These are phyloP conservation scores for Ramaria sp. DNA, from an alignment of 768 basidiomycete species.

Conservation along the genomic window DNA sequence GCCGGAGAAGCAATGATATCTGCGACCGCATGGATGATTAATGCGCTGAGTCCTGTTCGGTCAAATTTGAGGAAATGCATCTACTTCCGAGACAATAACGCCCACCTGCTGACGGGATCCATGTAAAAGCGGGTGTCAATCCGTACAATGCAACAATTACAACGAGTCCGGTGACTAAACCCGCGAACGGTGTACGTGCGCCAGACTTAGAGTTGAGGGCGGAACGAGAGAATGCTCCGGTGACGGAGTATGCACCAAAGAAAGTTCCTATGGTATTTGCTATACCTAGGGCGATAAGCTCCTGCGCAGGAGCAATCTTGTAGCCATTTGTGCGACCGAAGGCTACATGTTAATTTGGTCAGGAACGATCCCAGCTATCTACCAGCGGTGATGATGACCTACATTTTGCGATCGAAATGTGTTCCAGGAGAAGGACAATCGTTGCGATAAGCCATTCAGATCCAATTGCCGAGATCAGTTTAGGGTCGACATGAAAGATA, in stretches of 20 bases:
- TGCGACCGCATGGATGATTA: slow-evolving; percentile 93
- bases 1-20: slow-evolving; percentile 79
- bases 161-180: slow-evolving; percentile 73
- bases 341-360: slow-evolving; percentile 30
- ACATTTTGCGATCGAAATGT: slow-evolving; percentile 95
- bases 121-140: slow-evolving; percentile 85
- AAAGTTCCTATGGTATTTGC: slow-evolving; percentile 88
- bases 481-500: slow-evolving; percentile 31
- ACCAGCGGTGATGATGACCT: slow-evolving; percentile 15
- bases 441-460: slow-evolving; percentile 62
- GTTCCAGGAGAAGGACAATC: slow-evolving; percentile 85
- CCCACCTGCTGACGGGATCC: slow-evolving; percentile 59
- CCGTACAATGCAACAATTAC: slow-evolving; percentile 94
- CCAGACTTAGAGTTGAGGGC: slow-evolving; percentile 94
- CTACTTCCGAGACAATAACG: slow-evolving; percentile 1
- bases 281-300: slow-evolving; percentile 95
- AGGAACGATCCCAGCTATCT: no score
- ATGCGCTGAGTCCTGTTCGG: slow-evolving; percentile 54
- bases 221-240: slow-evolving; percentile 95
- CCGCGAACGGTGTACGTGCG: slow-evolving; percentile 87
- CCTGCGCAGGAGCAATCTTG: slow-evolving; percentile 89
- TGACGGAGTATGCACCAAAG: slow-evolving; percentile 91
- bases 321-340: slow-evolving; percentile 94
- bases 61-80: not conserved
- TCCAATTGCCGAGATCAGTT: slow-evolving; percentile 56